Evolutionary conservation across 768 basidiomycete genomes (phyloP), one percentile per base, ranked within the genome.

Genomic region (Daedaleopsis nitida): DNA sequence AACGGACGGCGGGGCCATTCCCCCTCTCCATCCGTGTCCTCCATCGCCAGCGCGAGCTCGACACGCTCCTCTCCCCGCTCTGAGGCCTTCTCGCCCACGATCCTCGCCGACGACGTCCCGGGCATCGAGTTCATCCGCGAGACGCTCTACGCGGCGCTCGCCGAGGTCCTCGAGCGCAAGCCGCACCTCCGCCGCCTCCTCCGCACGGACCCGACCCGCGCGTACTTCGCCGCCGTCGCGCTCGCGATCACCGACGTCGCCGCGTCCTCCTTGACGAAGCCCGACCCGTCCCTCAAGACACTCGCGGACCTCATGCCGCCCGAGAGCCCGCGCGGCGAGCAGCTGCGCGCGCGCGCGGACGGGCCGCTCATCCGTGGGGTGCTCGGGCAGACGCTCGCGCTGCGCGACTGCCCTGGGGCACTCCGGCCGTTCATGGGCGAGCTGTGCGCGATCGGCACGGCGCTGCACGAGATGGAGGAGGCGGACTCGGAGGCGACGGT

Each of bases 111-210:
- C 61, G 70, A 70, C 16, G 76, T 81, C 21, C 83, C 89, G 0
- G 87, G 85, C 0, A 88, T 94, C 64, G 83, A 86, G 57, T 79
- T 89, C 69, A 94, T 95, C 60, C 88, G 93, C 27, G 92, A 95
- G 73, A 93, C 92, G 0, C 81, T 95, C 17, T 95, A 94, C 72
- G 91, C 92, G 0, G 83, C 90, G 2, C 79, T 94, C 3, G 91
- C 81, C 0, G 90, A 91, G 63, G 85, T 82, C 0, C 79, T 94
- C 48, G 81, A 86, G 52, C 76, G 77, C 5, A 81, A 78, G 13
- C 80, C 82, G 0, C 76, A 80, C 3, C 80, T 94, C 7, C 82
- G 82, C 3, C 58, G 67, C 0, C 79, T 89, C 11, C 81, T 94
- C 58, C 75, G 75, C n/a, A 66, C 69, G 14, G 91, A 94, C 68